Evolutionary conservation across 129 eudicot species (phyloP), one percentile per base, ranked within the genome.

Genomic region (Arctium lappa): DNA sequence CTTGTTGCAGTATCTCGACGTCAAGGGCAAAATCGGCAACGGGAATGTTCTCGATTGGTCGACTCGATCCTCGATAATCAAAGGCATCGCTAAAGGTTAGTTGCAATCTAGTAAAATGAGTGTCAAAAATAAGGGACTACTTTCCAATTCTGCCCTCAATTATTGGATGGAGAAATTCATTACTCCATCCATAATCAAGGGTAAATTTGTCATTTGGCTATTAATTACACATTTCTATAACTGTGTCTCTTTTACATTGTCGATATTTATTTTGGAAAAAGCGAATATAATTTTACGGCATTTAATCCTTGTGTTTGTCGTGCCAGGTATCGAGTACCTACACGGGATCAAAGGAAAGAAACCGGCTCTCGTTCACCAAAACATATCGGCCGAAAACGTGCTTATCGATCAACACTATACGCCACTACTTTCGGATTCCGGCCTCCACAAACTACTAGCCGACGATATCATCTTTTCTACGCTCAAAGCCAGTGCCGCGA

Each of bases 1-100:
- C 72, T 82, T 96, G 88, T 86, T 88, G 84, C 90, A 76, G 83
- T 93, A 87, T 77, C 97, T 95, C 62, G 99, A 95, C 75, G 70
- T 87, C 72, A 88, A 87, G 78, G 87, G 88, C 33, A 84, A 84
- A 73, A 63, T 40, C 3, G 89, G 93, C 8, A 86, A 80, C 10
- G 84, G 89, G 12, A 83, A 82, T 76, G 89, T 87, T 76, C 95
- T 95, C n/a, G 92, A 91, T 62, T 95, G 99, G 99, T 87, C 93
- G 37, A 87, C 90, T 13, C 87, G 99, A 80, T 76, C 85, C 81
- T 93, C 91, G 10, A 91, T 95, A 75, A 93, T 95, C 82, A 87
- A 82, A 87, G 99, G 98, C 79, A 85, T 95, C 56, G 98, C 99
- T 44, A 93, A 86, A 91, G 99, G 99, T 95, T 53, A 76, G 89